Evolutionary conservation across 805 yeast species (phyloP).

Genomic region (Limtongia smithiae): DNA sequence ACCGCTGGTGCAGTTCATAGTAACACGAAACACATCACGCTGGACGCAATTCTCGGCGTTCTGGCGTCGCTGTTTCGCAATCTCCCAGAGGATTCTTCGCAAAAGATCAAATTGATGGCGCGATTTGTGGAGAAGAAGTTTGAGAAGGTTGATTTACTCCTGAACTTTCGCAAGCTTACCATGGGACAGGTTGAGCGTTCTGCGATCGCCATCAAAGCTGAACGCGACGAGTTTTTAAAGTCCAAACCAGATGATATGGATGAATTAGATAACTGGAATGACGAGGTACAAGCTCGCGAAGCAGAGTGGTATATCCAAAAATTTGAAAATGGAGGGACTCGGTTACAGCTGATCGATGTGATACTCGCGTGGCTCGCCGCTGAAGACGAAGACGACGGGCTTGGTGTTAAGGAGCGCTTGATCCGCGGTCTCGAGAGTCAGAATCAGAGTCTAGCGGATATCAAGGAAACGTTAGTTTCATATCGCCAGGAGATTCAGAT

Average conservation of each 20-base stretch:
- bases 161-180: slow-evolving; percentile 9
- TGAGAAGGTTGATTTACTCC: slow-evolving; percentile 21
- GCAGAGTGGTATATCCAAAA: slow-evolving; percentile 27
- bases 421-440: background rate
- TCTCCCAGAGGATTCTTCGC: slow-evolving; percentile 25
- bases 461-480: slow-evolving; percentile 15
- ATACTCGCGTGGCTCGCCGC: slow-evolving; percentile 29
- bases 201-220: slow-evolving; percentile 8
- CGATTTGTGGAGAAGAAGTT: slow-evolving; percentile 27
- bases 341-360: slow-evolving; percentile 24
- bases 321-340: slow-evolving; percentile 23
- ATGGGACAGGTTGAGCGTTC: slow-evolving; percentile 8
- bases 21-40: slow-evolving; percentile 9
- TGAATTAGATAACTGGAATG: slow-evolving; percentile 16
- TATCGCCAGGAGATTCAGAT: slow-evolving; percentile 17
- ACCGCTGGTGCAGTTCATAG: slow-evolving; percentile 6
- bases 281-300: slow-evolving; percentile 17
- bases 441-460: slow-evolving; percentile 1
- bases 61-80: slow-evolving; percentile 27
- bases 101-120: slow-evolving; percentile 23
- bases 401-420: slow-evolving; percentile 14
- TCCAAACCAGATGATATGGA: slow-evolving; percentile 9
- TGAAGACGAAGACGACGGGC: slow-evolving; percentile 26
- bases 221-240: slow-evolving; percentile 14
- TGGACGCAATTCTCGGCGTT: slow-evolving; percentile 28